Percentiles rank a stretch among this genome's conserved stretches.
Evolutionary conservation across 176 grass and related monocot genomes (phyloP).

Genomic region (Oryza longistaminata): DNA sequence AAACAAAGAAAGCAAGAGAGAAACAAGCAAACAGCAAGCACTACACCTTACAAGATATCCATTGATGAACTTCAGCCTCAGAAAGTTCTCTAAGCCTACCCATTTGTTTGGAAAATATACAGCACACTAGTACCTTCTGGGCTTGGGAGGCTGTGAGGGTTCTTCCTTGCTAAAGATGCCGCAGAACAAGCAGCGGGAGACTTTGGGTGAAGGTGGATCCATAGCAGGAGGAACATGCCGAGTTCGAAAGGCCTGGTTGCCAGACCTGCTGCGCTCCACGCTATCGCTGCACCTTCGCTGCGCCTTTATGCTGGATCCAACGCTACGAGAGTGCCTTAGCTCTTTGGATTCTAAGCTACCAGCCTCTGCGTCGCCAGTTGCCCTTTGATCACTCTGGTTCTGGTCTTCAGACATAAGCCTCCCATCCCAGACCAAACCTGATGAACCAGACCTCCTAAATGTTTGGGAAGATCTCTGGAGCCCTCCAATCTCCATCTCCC

Average conservation of each 20-base stretch:
- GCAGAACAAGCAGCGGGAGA: constrained; percentile 40
- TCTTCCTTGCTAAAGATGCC: constrained; percentile 40
- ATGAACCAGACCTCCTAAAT: constrained; percentile 63
- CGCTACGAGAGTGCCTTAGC: constrained; percentile 29
- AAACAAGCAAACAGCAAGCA: not conserved
- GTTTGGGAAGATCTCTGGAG: constrained; percentile 64
- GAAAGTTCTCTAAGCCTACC: not conserved
- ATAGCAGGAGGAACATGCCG: constrained; percentile 24
- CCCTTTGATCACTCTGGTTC: constrained; percentile 23
- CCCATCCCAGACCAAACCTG: constrained; percentile 60
- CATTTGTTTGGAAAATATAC: not conserved
- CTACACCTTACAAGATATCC: not conserved
- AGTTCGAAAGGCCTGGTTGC: constrained; percentile 21
- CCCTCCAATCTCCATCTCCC: constrained; percentile 42
- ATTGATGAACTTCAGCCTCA: not conserved
- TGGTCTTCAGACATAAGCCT: constrained; percentile 37
- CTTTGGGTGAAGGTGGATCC: constrained; percentile 50
- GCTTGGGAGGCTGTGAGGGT: constrained; percentile 19
- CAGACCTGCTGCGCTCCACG: not conserved
- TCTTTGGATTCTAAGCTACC: constrained; percentile 20
- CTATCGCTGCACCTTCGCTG: not conserved
- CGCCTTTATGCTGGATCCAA: not conserved
- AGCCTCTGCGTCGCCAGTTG: constrained; percentile 22
- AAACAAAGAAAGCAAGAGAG: not conserved
- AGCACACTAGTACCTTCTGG: constrained; percentile 26